A percentile compares a stretch with the other conserved stretches of the same genome.
phyloP scores from a whole-genome alignment of 352 stramenopile species.

The Phytophthora crassamura region DNA sequence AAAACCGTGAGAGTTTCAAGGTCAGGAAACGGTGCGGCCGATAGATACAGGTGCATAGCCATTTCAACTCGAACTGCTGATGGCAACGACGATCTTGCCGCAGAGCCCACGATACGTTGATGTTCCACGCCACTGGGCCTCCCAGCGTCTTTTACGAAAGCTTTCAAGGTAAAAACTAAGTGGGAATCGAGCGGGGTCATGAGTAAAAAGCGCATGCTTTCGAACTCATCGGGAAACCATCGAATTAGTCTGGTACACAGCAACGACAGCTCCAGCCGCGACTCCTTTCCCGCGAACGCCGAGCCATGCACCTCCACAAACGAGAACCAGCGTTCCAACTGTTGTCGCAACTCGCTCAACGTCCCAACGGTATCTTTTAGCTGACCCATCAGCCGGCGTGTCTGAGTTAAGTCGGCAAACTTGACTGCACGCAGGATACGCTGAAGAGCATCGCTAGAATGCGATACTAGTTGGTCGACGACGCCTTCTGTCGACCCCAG shows the following conservation, averaged over 20 bases:
- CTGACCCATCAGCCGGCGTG: constrained; percentile 26
- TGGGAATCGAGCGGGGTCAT: constrained; percentile 42
- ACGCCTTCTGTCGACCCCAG: neutral
- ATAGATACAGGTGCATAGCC: constrained; percentile 43
- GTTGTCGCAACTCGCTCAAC: constrained; percentile 38
- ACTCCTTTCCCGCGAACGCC: constrained; percentile 48
- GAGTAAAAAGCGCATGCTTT: constrained; percentile 31
- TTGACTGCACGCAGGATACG: constrained; percentile 40
- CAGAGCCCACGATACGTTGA: constrained; percentile 15
- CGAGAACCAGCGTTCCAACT: constrained; percentile 51
- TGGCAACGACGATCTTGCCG: constrained; percentile 14
- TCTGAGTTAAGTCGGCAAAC: constrained; percentile 32
- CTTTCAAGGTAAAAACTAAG: constrained; percentile 39
- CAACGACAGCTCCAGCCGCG: constrained; percentile 42
- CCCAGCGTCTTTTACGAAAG: constrained; percentile 43
- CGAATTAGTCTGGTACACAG: constrained; percentile 50
- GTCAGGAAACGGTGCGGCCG: constrained; percentile 37
- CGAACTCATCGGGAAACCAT: constrained; percentile 53
- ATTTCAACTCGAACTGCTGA: constrained; percentile 46
- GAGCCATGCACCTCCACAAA: constrained; percentile 38
- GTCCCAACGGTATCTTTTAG: constrained; percentile 29
- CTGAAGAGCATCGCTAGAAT: constrained; percentile 39
- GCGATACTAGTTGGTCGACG: constrained; percentile 33
- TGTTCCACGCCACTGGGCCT: constrained; percentile 1
- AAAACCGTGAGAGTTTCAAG: constrained; percentile 40